Percentiles rank a stretch among this genome's conserved stretches.
These are phyloP conservation scores for Rhodamnia argentea DNA, from an alignment of 345 rosid species.

Conservation along the genomic window DNA sequence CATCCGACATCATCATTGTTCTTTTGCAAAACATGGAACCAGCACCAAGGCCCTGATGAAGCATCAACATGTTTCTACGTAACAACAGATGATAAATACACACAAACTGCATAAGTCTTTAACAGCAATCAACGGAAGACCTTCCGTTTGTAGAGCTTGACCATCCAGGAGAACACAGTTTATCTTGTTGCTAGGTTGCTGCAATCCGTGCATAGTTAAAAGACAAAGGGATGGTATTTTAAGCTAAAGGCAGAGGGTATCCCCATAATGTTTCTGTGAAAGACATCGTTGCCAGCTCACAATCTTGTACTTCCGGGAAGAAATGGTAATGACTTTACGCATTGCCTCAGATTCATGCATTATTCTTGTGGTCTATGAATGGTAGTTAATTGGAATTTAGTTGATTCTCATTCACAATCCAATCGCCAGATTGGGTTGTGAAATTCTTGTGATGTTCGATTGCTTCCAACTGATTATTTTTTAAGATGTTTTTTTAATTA, in stretches of 20 bases:
- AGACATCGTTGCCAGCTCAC: background rate
- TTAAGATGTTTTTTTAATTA: background rate
- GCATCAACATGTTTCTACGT: background rate
- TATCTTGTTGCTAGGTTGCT: background rate
- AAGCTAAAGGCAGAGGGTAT: background rate
- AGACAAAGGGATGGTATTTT: background rate
- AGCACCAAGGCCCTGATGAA: background rate
- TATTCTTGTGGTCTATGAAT: background rate
- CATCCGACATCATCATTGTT: background rate
- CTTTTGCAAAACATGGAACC: background rate
- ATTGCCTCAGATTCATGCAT: background rate
- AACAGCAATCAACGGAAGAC: background rate
- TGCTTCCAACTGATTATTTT: background rate
- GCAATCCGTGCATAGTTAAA: background rate
- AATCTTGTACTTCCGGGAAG: background rate
- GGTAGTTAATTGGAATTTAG: background rate
- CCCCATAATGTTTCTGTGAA: background rate
- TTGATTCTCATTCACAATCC: background rate
- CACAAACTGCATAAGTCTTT: background rate
- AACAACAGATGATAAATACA: background rate
- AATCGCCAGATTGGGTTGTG: background rate
- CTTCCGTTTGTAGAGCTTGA: background rate
- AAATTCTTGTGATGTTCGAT: background rate
- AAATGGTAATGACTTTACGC: background rate
- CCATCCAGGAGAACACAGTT: background rate